phyloP scores from a whole-genome alignment of 148 eudicot species.

The Silene conica region DNA sequence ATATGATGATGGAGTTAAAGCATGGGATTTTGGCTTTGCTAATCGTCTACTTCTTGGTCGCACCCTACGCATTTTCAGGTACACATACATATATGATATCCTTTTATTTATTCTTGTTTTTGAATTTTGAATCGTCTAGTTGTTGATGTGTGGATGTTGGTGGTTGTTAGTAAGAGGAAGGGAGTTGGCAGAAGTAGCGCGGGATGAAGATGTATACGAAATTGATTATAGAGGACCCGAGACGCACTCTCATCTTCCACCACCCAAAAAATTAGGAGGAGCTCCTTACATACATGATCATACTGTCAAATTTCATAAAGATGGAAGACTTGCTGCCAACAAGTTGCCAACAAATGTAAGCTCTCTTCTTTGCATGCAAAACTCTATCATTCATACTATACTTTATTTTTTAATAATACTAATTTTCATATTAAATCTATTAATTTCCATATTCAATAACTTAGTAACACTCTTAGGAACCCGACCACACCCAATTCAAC shows the following conservation, averaged over 20 bases:
- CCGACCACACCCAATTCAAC: too few species aligned
- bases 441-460: too few species aligned
- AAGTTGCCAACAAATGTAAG: too few species aligned
- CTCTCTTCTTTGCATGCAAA: too few species aligned
- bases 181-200: conserved; percentile 11
- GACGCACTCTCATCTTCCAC: conserved; percentile 62
- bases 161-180: conserved; percentile 9
- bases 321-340: too few species aligned
- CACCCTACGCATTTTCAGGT: conserved; percentile 14
- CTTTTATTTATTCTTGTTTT: not conserved
- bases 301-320: not conserved
- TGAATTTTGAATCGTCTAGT: too few species aligned
- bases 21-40: not conserved
- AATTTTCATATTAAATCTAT: too few species aligned
- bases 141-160: too few species aligned
- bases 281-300: conserved; percentile 20
- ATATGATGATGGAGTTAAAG: conserved; percentile 14
- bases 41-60: conserved; percentile 8
- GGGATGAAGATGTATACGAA: conserved; percentile 48
- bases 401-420: too few species aligned
- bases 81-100: not conserved
- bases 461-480: too few species aligned
- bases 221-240: conserved; percentile 85
- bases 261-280: conserved; percentile 33
- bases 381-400: too few species aligned